Evolutionary conservation across 257 asterid species (phyloP).

Genomic region (Craterostigma plantagineum): DNA sequence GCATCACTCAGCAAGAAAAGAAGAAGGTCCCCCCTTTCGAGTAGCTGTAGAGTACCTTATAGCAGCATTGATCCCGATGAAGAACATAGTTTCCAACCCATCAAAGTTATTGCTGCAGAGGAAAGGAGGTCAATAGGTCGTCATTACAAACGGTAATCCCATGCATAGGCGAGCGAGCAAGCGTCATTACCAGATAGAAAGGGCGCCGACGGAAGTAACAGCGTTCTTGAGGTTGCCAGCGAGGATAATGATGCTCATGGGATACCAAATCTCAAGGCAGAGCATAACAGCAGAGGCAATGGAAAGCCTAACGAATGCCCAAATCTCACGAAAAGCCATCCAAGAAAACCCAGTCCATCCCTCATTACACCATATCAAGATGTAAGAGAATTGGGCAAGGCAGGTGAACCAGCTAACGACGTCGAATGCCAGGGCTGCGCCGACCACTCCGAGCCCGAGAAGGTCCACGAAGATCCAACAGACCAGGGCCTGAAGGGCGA

Average conservation of each 20-base stretch:
- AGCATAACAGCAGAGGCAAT: constrained; percentile 80
- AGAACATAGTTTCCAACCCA: constrained; percentile 55
- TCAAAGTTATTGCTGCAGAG: constrained; percentile 46
- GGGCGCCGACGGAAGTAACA: constrained; percentile 53
- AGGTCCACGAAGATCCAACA: constrained; percentile 46
- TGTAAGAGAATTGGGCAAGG: constrained; percentile 41
- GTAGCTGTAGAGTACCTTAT: constrained; percentile 27
- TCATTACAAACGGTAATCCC: background rate
- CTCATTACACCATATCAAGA: constrained; percentile 51
- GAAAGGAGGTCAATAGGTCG: background rate
- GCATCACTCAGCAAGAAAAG: background rate
- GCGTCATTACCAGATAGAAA: constrained; percentile 47
- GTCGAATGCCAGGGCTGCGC: constrained; percentile 76
- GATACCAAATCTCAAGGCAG: constrained; percentile 82
- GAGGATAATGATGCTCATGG: constrained; percentile 47
- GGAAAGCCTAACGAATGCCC: constrained; percentile 49
- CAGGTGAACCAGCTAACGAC: constrained; percentile 70
- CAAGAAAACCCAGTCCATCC: constrained; percentile 71
- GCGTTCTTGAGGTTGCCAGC: constrained; percentile 75
- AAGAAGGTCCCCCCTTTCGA: background rate
- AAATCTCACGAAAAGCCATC: constrained; percentile 40
- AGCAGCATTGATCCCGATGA: constrained; percentile 79
- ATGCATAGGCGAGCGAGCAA: background rate
- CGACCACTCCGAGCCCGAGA: constrained; percentile 38
- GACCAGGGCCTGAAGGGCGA: constrained; percentile 44